Evolutionary conservation across 441 rosid genomes (phyloP).

Genomic region (Syzygium malaccense): DNA sequence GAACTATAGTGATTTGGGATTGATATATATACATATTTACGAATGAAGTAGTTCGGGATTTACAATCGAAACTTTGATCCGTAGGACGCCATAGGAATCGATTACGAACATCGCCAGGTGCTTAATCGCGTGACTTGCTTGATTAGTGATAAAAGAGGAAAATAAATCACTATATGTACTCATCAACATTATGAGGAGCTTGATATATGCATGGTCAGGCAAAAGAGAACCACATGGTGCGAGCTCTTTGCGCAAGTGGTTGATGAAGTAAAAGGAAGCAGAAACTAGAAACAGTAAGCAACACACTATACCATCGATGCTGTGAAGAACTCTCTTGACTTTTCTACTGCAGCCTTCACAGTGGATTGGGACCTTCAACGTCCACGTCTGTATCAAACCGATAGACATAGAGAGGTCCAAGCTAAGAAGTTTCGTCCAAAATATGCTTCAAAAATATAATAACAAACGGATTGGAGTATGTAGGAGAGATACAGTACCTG

Average conservation of each 20-base stretch:
- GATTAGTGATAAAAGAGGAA: background rate
- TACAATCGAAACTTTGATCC: background rate
- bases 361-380: conserved; percentile 52
- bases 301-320: conserved; percentile 39
- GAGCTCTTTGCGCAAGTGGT: background rate
- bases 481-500: conserved; percentile 20
- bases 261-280: background rate
- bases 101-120: background rate
- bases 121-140: background rate
- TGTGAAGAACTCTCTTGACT: conserved; percentile 51
- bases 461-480: background rate
- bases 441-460: background rate
- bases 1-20: background rate
- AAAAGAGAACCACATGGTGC: background rate
- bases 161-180: background rate
- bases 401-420: background rate
- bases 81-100: background rate
- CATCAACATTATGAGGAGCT: background rate
- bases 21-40: background rate
- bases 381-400: conserved; percentile 46
- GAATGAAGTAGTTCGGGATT: background rate
- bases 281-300: background rate
- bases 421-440: background rate
- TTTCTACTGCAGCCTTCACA: conserved; percentile 70
- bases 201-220: background rate